Conservation (phyloP, 495 filamentous ascomycete genomes). For the Articulospora tetracladia region DNA sequence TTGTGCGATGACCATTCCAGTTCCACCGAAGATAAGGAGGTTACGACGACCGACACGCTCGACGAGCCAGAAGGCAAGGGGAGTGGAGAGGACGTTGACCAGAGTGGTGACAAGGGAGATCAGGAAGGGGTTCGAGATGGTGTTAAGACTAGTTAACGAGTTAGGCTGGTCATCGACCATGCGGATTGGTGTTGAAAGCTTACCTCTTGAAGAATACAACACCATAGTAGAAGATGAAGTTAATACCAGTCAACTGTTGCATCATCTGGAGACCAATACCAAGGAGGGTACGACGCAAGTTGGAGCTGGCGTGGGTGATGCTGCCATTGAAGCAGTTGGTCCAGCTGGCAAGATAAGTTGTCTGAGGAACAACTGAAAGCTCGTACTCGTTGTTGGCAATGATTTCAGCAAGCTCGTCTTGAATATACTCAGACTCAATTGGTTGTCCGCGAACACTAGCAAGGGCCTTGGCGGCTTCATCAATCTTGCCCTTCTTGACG, state of each 20-base stretch:
- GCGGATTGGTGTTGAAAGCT: neutral
- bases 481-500: constrained; percentile 66
- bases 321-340: constrained; percentile 60
- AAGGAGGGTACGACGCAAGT: constrained; percentile 30
- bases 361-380: constrained; percentile 49
- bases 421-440: constrained; percentile 55
- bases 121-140: constrained; percentile 72
- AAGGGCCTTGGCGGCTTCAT: constrained; percentile 62
- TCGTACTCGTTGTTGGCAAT: constrained; percentile 69
- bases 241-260: constrained; percentile 68
- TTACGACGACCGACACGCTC: constrained; percentile 78
- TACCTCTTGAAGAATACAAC: constrained; percentile 68
- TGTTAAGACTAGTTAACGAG: constrained; percentile 38
- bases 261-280: constrained; percentile 74
- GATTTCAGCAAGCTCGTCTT: constrained; percentile 71
- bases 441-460: constrained; percentile 63
- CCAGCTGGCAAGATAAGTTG: constrained; percentile 57
- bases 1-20: constrained; percentile 79
- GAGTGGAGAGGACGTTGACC: constrained; percentile 81
- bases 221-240: constrained; percentile 92
- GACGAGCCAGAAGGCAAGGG: constrained; percentile 77
- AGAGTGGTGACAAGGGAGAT: constrained; percentile 78
- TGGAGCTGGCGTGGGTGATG: constrained; percentile 50
- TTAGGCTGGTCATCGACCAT: neutral
- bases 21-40: constrained; percentile 74